Base-by-base conservation (phyloP, 1,139 yeast genomes). In the Sugiyamaella novakii region DNA sequence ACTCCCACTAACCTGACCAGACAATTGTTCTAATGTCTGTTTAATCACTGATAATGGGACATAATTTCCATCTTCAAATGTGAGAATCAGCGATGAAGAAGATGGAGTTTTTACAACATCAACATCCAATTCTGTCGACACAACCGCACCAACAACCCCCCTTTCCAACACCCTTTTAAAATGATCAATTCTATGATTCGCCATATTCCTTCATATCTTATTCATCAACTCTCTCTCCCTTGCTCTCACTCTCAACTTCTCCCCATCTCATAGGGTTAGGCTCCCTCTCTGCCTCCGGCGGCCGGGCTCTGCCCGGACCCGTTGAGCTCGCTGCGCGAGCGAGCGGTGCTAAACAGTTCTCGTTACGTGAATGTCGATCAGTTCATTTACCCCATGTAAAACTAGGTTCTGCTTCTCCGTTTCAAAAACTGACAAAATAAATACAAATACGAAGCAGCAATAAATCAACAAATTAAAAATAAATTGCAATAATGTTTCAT, bases 31-130 rank as follows among this genome's bases (percentile, higher is more conserved):
- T 12, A 49, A 35, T 2, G 46, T 24, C 36, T 49, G 49, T 22
- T 29, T 2, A 10, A 49, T 36, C 11, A 49, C 52, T 14, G 52
- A 28, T 24, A 49, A 8, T n/a, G 52, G 52, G 10, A 49, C 47
- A 25, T 36, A 42, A 12, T 42, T 37, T 11, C 35, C 11, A 3
- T 31, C 49, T 22, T 43, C 51, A 33, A 43, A 48, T 15, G 47
- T 37, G 35, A 47, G 50, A 12, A 44, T 14, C 33, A 44, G 38
- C 22, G 35, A 18, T 30, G 47, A 28, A 30, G 46, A 28, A 17
- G 42, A 8, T 5, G 25, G 25, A 22, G 25, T 22, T n/a, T 15
- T 30, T 19, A 3, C 34, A 17, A 10, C 11, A 17, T 5, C 18
- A 3, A 14, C 7, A 18, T 7, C 19, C 29, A 12, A 15, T 29